Conservation (phyloP, 768 basidiomycete genomes). For the Lactifluus rugatus region DNA sequence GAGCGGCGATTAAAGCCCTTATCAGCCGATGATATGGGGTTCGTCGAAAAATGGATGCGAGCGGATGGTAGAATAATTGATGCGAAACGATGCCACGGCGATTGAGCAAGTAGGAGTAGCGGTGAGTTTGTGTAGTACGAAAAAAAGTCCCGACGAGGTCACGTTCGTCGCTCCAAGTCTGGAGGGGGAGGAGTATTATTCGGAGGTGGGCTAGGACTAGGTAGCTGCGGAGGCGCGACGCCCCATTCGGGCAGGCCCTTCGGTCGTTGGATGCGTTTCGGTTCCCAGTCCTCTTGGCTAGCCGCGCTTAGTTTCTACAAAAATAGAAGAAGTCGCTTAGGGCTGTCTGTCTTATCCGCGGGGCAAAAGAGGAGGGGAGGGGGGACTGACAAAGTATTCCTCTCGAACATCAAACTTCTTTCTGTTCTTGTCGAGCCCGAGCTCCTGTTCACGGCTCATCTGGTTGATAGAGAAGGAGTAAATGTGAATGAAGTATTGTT, state of each 20-base stretch:
- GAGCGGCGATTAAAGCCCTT: not conserved
- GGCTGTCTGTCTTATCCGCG: not conserved
- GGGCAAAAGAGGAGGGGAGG: not conserved
- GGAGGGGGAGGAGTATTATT: not conserved
- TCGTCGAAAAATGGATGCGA: too few relatives aligned
- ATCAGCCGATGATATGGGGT: too few relatives aligned
- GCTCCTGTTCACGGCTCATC: constrained; percentile 72
- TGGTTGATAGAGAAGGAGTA: constrained; percentile 21
- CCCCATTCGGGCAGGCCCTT: constrained; percentile 94
- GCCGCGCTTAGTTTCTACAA: constrained; percentile 54
- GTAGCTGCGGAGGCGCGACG: constrained; percentile 57
- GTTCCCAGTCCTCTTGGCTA: constrained; percentile 73
- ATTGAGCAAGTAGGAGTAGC: too few relatives aligned
- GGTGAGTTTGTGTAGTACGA: too few relatives aligned
- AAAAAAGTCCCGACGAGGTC: not conserved
- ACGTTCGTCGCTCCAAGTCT: not conserved
- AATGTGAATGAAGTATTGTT: too few relatives aligned
- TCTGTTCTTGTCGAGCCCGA: constrained; percentile 56
- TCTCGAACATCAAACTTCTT: constrained; percentile 89
- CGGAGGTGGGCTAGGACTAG: constrained; percentile 9
- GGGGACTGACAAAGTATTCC: constrained; percentile 84
- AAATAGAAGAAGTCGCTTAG: not conserved
- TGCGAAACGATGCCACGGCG: too few relatives aligned
- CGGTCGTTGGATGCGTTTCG: constrained; percentile 72
- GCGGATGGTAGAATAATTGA: not conserved